Evolutionary conservation across 768 basidiomycete species (phyloP).

Genomic region (Amanita inopinata): DNA sequence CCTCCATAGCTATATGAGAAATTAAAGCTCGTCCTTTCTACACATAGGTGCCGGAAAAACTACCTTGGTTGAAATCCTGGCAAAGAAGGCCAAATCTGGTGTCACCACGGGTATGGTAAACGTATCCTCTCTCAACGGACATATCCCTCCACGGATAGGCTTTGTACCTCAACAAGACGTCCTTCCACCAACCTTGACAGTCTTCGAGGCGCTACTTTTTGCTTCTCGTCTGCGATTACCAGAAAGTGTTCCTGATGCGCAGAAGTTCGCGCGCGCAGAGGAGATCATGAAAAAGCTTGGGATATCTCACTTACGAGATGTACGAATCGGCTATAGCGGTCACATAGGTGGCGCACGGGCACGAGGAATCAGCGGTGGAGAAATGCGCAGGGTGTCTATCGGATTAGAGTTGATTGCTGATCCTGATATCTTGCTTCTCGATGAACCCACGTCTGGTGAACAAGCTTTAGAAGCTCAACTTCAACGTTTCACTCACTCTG

Average conservation of each 20-base stretch:
- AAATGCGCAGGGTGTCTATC: conserved; percentile 85
- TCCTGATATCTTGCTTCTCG: conserved; percentile 78
- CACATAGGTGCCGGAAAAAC: conserved; percentile 80
- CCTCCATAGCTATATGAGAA: neutral
- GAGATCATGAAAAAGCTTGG: conserved; percentile 72
- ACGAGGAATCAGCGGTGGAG: conserved; percentile 85
- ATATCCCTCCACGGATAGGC: conserved; percentile 47
- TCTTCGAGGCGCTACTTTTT: conserved; percentile 74
- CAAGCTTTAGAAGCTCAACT: conserved; percentile 13
- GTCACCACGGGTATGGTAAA: conserved; percentile 52
- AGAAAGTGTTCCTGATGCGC: conserved; percentile 50
- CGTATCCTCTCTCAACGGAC: conserved; percentile 32
- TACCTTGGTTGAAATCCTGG: conserved; percentile 84
- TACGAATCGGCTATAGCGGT: conserved; percentile 52
- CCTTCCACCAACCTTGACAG: conserved; percentile 70
- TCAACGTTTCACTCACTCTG: conserved; percentile 2
- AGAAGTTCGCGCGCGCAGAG: conserved; percentile 59
- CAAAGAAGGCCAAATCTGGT: conserved; percentile 75
- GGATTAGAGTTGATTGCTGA: conserved; percentile 80
- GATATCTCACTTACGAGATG: conserved; percentile 56
- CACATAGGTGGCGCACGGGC: conserved; percentile 54
- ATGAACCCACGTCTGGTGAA: conserved; percentile 81
- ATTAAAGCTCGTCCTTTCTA: neutral
- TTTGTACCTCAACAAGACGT: conserved; percentile 87
- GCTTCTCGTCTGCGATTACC: conserved; percentile 81